Percentiles rank a stretch among this genome's conserved stretches.
Conservation (phyloP, 176 grass and related monocot genomes). For the Eleusine coracana region DNA sequence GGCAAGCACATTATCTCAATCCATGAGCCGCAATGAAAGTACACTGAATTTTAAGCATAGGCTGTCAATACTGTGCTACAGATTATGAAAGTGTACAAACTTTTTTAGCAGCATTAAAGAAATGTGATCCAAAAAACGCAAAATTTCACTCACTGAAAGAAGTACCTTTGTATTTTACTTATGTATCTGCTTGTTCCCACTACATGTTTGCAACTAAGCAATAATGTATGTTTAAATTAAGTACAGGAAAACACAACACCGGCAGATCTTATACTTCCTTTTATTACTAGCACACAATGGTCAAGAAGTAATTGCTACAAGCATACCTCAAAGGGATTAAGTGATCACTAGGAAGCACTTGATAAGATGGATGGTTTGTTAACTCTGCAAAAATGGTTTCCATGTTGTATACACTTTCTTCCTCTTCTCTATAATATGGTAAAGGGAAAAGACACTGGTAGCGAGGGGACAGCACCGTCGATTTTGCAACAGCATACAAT, state of each 20-base stretch:
- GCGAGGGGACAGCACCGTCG: constrained; percentile 38
- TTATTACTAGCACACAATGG: constrained; percentile 4
- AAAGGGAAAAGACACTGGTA: constrained; percentile 49
- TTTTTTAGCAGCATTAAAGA: neutral
- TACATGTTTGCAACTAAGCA: constrained; percentile 8
- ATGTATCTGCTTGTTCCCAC: constrained; percentile 6
- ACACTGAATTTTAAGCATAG: neutral
- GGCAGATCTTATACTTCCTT: neutral
- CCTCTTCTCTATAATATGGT: constrained; percentile 48
- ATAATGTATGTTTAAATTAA: neutral
- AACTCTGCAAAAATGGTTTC: constrained; percentile 45
- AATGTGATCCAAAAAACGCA: constrained; percentile 5
- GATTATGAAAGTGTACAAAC: neutral
- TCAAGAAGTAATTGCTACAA: neutral
- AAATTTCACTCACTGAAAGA: neutral
- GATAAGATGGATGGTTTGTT: constrained; percentile 40
- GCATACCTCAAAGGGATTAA: constrained; percentile 64
- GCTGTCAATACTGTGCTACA: constrained; percentile 1
- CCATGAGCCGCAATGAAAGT: neutral
- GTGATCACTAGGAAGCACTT: constrained; percentile 30
- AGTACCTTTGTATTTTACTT: neutral
- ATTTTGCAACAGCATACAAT: constrained; percentile 58
- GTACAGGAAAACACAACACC: neutral
- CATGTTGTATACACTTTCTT: constrained; percentile 34
- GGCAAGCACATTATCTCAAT: constrained; percentile 1